Percentiles rank a stretch among this genome's conserved stretches.
Conservation (phyloP, 176 grass and related monocot species). For the Carex myosuroides region DNA sequence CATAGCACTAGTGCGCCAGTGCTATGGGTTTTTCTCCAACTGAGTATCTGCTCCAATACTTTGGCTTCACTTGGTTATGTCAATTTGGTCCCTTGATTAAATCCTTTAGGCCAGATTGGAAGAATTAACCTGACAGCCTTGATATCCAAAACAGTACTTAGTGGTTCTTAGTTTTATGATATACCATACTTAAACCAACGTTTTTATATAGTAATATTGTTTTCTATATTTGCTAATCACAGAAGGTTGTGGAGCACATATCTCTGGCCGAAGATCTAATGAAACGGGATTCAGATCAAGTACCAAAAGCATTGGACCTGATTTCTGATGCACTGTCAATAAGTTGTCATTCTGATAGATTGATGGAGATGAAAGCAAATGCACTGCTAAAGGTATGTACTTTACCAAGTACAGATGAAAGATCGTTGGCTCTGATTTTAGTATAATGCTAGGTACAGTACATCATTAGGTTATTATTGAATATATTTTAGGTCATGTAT, state of each 20-base stretch:
- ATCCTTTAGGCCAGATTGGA: neutral
- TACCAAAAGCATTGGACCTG: conserved; percentile 50
- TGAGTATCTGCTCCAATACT: too few relatives aligned
- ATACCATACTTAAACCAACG: neutral
- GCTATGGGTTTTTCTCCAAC: too few relatives aligned
- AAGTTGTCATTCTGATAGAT: conserved; percentile 62
- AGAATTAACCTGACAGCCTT: neutral
- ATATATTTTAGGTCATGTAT: neutral
- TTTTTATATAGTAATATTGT: neutral
- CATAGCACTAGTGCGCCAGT: too few relatives aligned
- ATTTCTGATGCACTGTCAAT: conserved; percentile 62
- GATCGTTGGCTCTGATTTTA: neutral
- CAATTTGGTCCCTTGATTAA: neutral
- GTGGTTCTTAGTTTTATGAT: neutral
- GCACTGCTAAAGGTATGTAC: conserved; percentile 60
- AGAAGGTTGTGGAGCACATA: conserved; percentile 57
- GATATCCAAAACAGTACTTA: neutral
- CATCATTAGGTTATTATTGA: neutral
- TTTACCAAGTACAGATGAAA: neutral
- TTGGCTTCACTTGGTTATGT: neutral
- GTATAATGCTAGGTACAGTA: neutral
- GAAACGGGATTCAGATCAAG: conserved; percentile 42
- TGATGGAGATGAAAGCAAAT: conserved; percentile 89
- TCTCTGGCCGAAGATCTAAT: conserved; percentile 50
- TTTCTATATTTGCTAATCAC: conserved; percentile 30